Conservation (phyloP, 1,139 yeast species). For the Yamadazyma blattariae region DNA sequence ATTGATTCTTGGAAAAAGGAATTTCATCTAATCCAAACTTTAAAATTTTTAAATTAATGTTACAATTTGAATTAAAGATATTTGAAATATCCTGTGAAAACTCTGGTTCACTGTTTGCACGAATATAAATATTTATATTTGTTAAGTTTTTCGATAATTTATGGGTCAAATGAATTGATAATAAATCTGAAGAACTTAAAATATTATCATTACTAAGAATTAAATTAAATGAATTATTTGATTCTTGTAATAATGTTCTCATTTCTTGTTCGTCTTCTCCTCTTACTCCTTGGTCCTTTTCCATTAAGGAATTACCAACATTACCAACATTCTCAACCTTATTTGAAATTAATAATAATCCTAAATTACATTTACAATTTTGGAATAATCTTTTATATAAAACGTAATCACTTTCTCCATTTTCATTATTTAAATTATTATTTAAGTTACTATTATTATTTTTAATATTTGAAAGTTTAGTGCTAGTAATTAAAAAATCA, state of each 20-base stretch:
- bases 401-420: constrained; percentile 17
- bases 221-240: constrained; percentile 17
- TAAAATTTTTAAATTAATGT: constrained; percentile 10
- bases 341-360: constrained; percentile 22
- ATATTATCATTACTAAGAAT: constrained; percentile 30
- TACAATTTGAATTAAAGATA: constrained; percentile 14
- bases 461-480: constrained; percentile 19
- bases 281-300: too few species aligned
- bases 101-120: constrained; percentile 15
- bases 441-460: constrained; percentile 14
- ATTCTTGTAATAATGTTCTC: constrained; percentile 6
- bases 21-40: constrained; percentile 18
- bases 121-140: constrained; percentile 22
- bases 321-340: constrained; percentile 2
- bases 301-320: constrained; percentile 1
- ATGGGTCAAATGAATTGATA: constrained; percentile 25
- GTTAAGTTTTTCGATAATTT: constrained; percentile 16
- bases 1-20: constrained; percentile 5
- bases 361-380: constrained; percentile 28
- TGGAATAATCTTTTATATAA: constrained; percentile 26
- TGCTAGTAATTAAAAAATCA: constrained; percentile 25
- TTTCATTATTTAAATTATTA: too few species aligned
- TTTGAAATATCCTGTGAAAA: constrained; percentile 22
- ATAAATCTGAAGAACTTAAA: constrained; percentile 33
- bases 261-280: constrained; percentile 12